Evolutionary conservation across 345 rosid species (phyloP), one percentile per base, ranked within the genome.

Genomic region (Cardiospermum halicacabum): DNA sequence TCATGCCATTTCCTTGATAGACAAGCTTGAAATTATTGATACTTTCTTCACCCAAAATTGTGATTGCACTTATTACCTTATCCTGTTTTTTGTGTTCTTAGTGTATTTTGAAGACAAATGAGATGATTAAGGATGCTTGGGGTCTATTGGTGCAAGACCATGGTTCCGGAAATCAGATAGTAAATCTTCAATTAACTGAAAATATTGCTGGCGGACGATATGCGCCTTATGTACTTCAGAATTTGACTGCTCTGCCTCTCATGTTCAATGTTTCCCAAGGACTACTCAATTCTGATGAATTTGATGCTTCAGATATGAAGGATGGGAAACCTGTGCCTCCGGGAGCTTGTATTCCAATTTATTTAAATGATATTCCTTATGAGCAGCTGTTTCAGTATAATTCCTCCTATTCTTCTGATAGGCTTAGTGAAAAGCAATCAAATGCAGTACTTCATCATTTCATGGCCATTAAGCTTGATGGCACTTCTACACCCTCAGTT

Each of bases 151-250:
- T 65, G 65, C 62, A 78, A 26, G 69, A 75, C 63, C 83, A 63
- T 68, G 68, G 60, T 58, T 57, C 75, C 68, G 83, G 78, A 58
- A 74, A 62, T 40, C 77, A 76, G 59, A 77, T 68, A 62, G 73
- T 70, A 45, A 60, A 72, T 31, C 56, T 59, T 64, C 75, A 72
- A 69, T 59, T 77, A 62, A 65, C 71, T 39, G 81, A 75, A 57
- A 74, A 75, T 76, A 49, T 77, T 51, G 59, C 59, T 66, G 79
- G 74, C 68, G 89, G 86, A 75, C 76, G 80, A 81, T 81, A 87
- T 74, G 87, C 96, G 39, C 96, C 98, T n/a, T 92, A 92, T 72
- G 62, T 87, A 63, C 84, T 89, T 77, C 93, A 92, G 72, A 92
- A 92, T 71, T 82, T 88, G 73, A 92, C 96, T 68, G 88, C 96